Evolutionary conservation across 2,329 filamentous ascomycete species (phyloP), one percentile per base, ranked within the genome.

Genomic region (Aspergillus fijiensis): DNA sequence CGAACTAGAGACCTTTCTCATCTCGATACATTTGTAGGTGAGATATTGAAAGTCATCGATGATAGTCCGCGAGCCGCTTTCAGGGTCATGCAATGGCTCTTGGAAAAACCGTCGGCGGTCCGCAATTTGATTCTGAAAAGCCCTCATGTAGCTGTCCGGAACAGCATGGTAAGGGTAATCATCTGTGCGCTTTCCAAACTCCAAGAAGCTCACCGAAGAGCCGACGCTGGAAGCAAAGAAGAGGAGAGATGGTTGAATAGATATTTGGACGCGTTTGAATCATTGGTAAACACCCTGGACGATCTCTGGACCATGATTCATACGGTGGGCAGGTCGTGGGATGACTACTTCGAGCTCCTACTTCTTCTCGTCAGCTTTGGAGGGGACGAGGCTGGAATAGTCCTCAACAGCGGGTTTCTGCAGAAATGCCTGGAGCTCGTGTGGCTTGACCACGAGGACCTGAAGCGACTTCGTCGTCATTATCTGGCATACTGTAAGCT

Each of bases 331-430:
- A 84, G 87, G 59, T 84, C 89, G 3, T 95, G 91, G 91, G 85
- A 87, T 48, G 90, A 94, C 68, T 88, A 89, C 60, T 94, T 94
- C 70, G 83, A 84, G 12, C 82, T 89, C n/a, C 79, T 93, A 62
- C 70, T 84, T n/a, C 79, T 79, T n/a, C 88, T 93, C 69, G 85
- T 86, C 14, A 80, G 78, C 50, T 74, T 91, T 57, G 89, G 89
- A 1, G 74, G 79, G 3, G 72, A 80, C 5, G 87, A 91, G 71
- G 80, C 84, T 21, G 78, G 79, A 2, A 70, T 83, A 5, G 78
- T 92, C 25, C 78, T 93, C 25, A 82, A 86, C 11, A 78, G 82
- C 33, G 82, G 85, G 25, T 90, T 87, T 66, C 77, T 93, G 21
- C 70, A 78, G 47, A 86, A 80, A 63, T 80, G 85, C 29, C 61